Base-by-base conservation (phyloP, 164 flowering plant genomes). In the Amborella trichopoda region DNA sequence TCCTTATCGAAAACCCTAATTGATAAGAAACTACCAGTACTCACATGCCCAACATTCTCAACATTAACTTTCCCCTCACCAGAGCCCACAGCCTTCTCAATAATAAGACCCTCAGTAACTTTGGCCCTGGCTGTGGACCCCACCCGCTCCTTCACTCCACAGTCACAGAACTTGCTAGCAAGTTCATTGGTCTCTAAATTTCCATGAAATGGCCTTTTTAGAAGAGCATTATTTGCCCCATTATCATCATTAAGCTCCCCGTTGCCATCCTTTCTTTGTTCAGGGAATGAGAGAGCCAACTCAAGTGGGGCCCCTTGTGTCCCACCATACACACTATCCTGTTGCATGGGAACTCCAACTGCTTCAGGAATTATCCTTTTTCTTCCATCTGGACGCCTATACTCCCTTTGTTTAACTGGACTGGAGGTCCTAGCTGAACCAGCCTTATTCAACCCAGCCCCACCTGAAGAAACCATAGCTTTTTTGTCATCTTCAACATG, bases 321-420 rank as follows among this genome's bases (percentile, higher is more conserved):
- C 25, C 52, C 65, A 47, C 64, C 60, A 18, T 76, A 58, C 9
- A 73, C 56, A 49, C 53, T 74, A 48, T 83, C 83, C 46, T 71
- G 77, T 54, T 69, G 78, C 50, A 51, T 41, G 26, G 95, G 78
- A 45, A 72, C 75, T 16, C 99, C 94, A 48, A 91, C 88, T 37
- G 99, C 85, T 70, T 91, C 96, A 2, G 99, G 99, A 48, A 91
- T 91, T 51, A 91, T 91, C 65, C 99, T 75, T 64, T 87, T 91
- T 60, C 99, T 72, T 13, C 99, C 99, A 74, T 91, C 99, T 36
- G 96, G 82, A n/a, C 95, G 73, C 32, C 96, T 77, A 55, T 91
- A 91, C 57, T 84, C 99, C 65, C 77, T 80, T 61, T 91, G 99
- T 67, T 91, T 87, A 17, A 84, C 95, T 44, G 97, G 99, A 72